Conservation (phyloP, 1,139 yeast species). For the Candida dubliniensis region DNA sequence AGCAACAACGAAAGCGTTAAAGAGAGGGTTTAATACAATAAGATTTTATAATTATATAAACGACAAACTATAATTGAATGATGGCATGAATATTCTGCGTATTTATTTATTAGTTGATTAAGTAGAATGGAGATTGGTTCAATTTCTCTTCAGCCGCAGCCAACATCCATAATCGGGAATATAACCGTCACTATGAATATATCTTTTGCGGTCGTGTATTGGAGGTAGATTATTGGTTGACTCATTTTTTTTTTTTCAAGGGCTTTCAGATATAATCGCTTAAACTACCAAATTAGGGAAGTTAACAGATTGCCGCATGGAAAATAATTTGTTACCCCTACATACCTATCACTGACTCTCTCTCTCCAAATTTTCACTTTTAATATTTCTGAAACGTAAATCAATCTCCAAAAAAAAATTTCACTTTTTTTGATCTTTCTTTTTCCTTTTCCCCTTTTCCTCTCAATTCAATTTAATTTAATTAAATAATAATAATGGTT, state of each 20-base stretch:
- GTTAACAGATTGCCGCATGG: conserved; percentile 1
- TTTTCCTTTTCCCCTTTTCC: not conserved
- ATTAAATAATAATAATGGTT: conserved; percentile 11
- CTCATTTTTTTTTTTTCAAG: not conserved
- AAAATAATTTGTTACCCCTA: no score
- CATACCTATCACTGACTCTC: no score
- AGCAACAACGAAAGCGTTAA: conserved; percentile 2
- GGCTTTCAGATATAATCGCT: not conserved
- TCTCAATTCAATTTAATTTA: not conserved
- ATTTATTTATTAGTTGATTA: no score
- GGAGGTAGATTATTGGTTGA: not conserved
- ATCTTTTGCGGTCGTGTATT: not conserved
- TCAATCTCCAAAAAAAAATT: not conserved
- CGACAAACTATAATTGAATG: no score
- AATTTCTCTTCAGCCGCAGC: not conserved
- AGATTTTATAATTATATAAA: not conserved
- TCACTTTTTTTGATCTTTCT: not conserved
- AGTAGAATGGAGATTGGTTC: no score
- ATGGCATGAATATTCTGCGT: no score
- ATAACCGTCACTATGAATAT: not conserved
- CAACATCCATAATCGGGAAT: not conserved
- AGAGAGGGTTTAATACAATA: conserved; percentile 1
- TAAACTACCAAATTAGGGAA: conserved; percentile 2
- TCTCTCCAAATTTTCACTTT: no score
- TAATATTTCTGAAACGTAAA: no score